A percentile compares a stretch with the other conserved stretches of the same genome.
Evolutionary conservation across 2,329 filamentous ascomycete genomes (phyloP).

Genomic region (Epichloe typhina): DNA sequence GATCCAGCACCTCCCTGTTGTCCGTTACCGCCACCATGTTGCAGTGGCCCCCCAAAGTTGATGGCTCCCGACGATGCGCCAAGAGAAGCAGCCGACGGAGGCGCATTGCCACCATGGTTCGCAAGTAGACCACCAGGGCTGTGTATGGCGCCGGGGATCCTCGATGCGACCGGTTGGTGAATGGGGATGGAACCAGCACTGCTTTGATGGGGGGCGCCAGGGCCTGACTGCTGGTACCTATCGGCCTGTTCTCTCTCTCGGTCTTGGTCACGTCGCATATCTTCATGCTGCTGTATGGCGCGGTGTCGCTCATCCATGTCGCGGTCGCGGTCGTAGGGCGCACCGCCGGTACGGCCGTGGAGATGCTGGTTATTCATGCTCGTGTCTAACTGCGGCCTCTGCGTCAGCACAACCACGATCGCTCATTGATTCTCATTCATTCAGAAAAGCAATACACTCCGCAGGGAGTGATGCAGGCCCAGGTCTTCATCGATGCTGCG

Average conservation of each 20-base stretch:
- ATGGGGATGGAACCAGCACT: slow-evolving; percentile 80
- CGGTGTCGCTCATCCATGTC: slow-evolving; percentile 36
- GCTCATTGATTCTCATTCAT: slow-evolving; percentile 6
- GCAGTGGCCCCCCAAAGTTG: slow-evolving; percentile 44
- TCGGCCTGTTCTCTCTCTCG: slow-evolving; percentile 37
- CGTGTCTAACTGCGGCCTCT: slow-evolving; percentile 8
- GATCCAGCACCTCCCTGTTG: slow-evolving; percentile 31
- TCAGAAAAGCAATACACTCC: no score
- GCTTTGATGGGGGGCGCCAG: slow-evolving; percentile 52
- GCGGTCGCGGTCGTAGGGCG: slow-evolving; percentile 35
- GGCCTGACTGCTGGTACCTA: slow-evolving; percentile 49
- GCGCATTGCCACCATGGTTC: slow-evolving; percentile 49
- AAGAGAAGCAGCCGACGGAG: slow-evolving; percentile 36
- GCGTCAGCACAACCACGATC: slow-evolving; percentile 4
- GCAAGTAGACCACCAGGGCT: slow-evolving; percentile 81
- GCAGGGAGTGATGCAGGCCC: no score
- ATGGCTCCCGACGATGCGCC: slow-evolving; percentile 38
- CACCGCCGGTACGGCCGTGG: slow-evolving; percentile 25
- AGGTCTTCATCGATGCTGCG: background rate
- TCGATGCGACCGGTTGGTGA: slow-evolving; percentile 83
- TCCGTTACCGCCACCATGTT: slow-evolving; percentile 34
- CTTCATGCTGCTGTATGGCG: slow-evolving; percentile 32
- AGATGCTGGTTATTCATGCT: slow-evolving; percentile 35
- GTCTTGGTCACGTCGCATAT: slow-evolving; percentile 33
- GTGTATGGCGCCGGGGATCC: slow-evolving; percentile 71